A percentile compares a stretch with the other conserved stretches of the same genome.
Evolutionary conservation across 768 basidiomycete genomes (phyloP).

Genomic region (Suillus subluteus): DNA sequence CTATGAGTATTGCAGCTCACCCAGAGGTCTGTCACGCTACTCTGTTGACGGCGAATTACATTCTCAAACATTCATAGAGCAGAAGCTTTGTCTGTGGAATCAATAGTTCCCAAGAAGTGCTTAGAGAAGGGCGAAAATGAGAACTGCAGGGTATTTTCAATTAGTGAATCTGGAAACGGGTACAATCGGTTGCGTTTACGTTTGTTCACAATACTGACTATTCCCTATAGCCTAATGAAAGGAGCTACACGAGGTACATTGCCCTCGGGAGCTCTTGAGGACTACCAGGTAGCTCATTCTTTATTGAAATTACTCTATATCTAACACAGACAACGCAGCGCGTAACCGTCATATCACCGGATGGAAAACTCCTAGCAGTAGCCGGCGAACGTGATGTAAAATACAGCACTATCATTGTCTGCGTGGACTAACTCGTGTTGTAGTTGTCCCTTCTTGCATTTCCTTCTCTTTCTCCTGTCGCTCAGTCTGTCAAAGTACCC

Average conservation of each 20-base stretch:
- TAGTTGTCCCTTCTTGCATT: slow-evolving; percentile 71
- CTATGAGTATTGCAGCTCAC: slow-evolving; percentile 91
- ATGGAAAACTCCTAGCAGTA: slow-evolving; percentile 64
- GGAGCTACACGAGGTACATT: slow-evolving; percentile 65
- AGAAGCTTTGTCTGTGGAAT: slow-evolving; percentile 80
- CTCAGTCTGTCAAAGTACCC: slow-evolving; percentile 51
- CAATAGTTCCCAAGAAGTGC: slow-evolving; percentile 71
- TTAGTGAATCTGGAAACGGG: slow-evolving; percentile 28
- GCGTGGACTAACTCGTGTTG: slow-evolving; percentile 18
- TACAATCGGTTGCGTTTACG: background rate
- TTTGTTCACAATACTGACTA: slow-evolving; percentile 3
- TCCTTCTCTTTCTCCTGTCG: slow-evolving; percentile 56
- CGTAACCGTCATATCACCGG: slow-evolving; percentile 82
- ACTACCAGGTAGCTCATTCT: slow-evolving; percentile 79
- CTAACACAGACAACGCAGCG: slow-evolving; percentile 56
- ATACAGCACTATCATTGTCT: slow-evolving; percentile 22
- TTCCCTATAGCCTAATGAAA: slow-evolving; percentile 51
- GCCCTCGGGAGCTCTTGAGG: slow-evolving; percentile 59
- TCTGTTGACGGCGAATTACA: slow-evolving; percentile 7
- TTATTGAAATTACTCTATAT: background rate
- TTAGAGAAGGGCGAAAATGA: slow-evolving; percentile 72
- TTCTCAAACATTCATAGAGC: slow-evolving; percentile 32
- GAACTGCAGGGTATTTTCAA: slow-evolving; percentile 77
- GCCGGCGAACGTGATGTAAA: slow-evolving; percentile 76
- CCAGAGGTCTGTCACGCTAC: slow-evolving; percentile 47